Base-by-base conservation (phyloP, 139 green algal species). In the Volvox reticuliferus region DNA sequence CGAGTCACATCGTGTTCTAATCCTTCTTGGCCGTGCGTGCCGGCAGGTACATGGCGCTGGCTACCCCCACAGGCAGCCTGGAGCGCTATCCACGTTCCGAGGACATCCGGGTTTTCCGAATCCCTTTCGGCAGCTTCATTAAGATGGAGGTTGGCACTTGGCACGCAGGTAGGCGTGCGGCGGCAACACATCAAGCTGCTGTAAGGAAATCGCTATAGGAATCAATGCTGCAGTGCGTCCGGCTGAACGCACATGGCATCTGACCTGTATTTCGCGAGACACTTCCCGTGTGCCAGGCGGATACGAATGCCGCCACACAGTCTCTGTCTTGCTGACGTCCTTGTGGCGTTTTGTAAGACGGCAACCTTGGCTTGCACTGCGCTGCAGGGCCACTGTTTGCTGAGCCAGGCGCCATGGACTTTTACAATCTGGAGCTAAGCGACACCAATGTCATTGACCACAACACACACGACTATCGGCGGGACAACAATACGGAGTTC, bases 391-490 rank as follows among this genome's bases (percentile, higher is more conserved):
- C 94, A 0, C 87, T 95, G n/a, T 96, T 96, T 71, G 44, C 88
- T n/a, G 73, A 95, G 94, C 98, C 90, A 16, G 91, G 94, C 5
- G 28, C 91, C 65, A 96, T 97, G 88, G 97, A 99, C 80, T 99
- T 99, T 75, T 98, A 96, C 91, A 99, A 99, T 92, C 91, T 99
- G 62, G 98, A 99, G 93, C 94, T 99, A 33, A 77, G 89, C 14
- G 97, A 99, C 93, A 99, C 98, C 35, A 99, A 99, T 79, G 93
- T 98, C 17, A 91, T 95, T 17, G 97, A 99, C 92, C 97, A 99
- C 94, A 98, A 98, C 93, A 99, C 97, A 1, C 97, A 99, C 87
- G 91, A 96, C 55, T 99, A 97, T 78, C 69, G 44, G 33, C 28
- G n/a, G 69, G 18, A 22, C 18, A 55, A 55, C 44, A 50, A 37